These are phyloP conservation scores for Actinomortierella ambigua DNA, from an alignment of 371 early-diverging fungal species.

Conservation along the genomic window DNA sequence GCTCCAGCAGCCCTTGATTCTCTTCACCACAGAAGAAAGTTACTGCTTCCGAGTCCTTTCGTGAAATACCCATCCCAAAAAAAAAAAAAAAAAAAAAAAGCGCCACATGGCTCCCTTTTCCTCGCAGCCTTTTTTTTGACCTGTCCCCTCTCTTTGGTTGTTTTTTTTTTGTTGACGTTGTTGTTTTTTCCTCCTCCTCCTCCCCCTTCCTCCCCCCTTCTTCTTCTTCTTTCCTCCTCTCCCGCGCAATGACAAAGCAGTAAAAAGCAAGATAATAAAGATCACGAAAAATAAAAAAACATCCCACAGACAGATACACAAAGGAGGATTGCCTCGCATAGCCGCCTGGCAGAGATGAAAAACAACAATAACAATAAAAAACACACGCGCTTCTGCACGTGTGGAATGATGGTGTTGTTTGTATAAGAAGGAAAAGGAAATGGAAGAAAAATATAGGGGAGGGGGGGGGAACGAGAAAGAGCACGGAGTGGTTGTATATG, in stretches of 20 bases:
- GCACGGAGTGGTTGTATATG: too few relatives aligned
- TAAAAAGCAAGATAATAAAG: background rate
- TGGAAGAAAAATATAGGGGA: too few relatives aligned
- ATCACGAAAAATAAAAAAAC: too few relatives aligned
- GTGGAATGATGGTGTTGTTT: too few relatives aligned
- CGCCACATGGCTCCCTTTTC: background rate
- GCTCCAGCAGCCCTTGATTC: background rate
- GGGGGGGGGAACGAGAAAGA: too few relatives aligned
- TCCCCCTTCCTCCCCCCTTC: background rate
- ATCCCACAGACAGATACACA: too few relatives aligned
- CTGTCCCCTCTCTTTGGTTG: background rate
- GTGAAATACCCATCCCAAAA: too few relatives aligned
- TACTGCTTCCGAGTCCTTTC: background rate
- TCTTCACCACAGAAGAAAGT: background rate
- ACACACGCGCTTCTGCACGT: too few relatives aligned
- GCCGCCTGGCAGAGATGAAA: too few relatives aligned
- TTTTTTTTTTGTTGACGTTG: background rate
- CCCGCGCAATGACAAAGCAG: background rate
- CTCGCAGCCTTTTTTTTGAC: constrained; percentile 1
- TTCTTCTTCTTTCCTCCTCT: background rate
- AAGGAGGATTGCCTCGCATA: too few relatives aligned
- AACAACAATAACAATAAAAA: background rate
- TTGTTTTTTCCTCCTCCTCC: background rate
- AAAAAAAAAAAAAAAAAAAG: too few relatives aligned
- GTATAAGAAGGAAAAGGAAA: too few relatives aligned